Evolutionary conservation across 345 rosid genomes (phyloP).

Genomic region (Orychophragmus violaceus): DNA sequence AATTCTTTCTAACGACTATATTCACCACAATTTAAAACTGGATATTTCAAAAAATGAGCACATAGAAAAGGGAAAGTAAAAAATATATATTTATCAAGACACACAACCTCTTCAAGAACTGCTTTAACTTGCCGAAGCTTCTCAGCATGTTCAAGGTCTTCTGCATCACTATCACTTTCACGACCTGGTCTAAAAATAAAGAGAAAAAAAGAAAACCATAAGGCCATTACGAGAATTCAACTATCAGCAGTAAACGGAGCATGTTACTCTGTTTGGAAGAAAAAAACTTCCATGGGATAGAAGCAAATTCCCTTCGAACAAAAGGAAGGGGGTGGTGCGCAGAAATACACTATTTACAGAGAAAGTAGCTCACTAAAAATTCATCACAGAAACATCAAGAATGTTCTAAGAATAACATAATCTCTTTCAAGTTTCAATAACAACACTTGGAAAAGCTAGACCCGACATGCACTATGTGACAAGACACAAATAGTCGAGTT

Average conservation of each 20-base stretch:
- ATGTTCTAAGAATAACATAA: not conserved
- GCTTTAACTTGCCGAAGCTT: conserved; percentile 99
- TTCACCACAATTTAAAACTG: not conserved
- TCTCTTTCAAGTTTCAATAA: too few species aligned
- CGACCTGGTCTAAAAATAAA: conserved; percentile 49
- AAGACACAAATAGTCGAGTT: not conserved
- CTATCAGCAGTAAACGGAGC: not conserved
- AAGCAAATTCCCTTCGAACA: not conserved
- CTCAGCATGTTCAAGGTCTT: conserved; percentile 97
- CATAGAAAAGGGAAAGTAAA: not conserved
- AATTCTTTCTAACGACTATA: not conserved
- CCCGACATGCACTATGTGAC: not conserved
- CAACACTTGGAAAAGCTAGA: not conserved
- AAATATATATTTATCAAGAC: not conserved
- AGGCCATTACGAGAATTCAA: conserved; percentile 2
- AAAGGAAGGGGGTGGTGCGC: not conserved
- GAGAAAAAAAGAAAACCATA: conserved; percentile 4
- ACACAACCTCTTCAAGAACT: conserved; percentile 90
- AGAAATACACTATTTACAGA: not conserved
- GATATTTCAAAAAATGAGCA: not conserved
- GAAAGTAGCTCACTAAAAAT: not conserved
- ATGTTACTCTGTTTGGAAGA: not conserved
- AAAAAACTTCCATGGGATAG: not conserved
- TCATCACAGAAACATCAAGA: not conserved
- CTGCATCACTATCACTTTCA: conserved; percentile 99